These are phyloP conservation scores for Aspergillus quadrilineatus DNA, from an alignment of 2,329 filamentous ascomycete species.

Conservation along the genomic window DNA sequence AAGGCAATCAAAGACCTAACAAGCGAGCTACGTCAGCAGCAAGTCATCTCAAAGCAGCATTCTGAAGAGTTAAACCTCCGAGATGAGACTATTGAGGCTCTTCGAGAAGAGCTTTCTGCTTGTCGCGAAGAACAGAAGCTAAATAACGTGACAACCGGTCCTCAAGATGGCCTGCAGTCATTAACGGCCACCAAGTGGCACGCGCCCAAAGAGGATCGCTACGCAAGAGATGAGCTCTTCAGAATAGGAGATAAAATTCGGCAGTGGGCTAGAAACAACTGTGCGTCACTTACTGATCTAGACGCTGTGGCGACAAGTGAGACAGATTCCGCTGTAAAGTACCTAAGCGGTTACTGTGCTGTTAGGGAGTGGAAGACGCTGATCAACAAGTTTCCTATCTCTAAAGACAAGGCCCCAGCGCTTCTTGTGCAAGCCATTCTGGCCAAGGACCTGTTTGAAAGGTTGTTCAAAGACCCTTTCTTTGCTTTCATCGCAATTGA, in stretches of 20 bases:
- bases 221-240: constrained; percentile 6
- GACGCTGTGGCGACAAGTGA: background rate
- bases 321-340: background rate
- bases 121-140: background rate
- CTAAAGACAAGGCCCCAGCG: background rate
- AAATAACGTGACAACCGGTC: background rate
- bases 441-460: constrained; percentile 5
- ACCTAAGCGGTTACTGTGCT: constrained; percentile 7
- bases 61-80: background rate
- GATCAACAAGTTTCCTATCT: background rate
- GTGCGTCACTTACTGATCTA: background rate
- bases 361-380: constrained; percentile 1
- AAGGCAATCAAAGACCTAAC: background rate
- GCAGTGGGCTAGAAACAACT: constrained; percentile 5
- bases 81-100: background rate
- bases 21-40: background rate
- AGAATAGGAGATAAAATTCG: constrained; percentile 8
- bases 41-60: background rate
- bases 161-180: constrained; percentile 3
- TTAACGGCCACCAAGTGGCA: background rate
- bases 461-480: constrained; percentile 12
- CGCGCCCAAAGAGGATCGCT: constrained; percentile 3
- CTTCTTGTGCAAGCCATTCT: constrained; percentile 8
- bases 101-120: background rate
- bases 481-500: constrained; percentile 1